A percentile compares a stretch with the other conserved stretches of the same genome.
Evolutionary conservation across 2,329 filamentous ascomycete genomes (phyloP).

Genomic region (Botrytis medusae): DNA sequence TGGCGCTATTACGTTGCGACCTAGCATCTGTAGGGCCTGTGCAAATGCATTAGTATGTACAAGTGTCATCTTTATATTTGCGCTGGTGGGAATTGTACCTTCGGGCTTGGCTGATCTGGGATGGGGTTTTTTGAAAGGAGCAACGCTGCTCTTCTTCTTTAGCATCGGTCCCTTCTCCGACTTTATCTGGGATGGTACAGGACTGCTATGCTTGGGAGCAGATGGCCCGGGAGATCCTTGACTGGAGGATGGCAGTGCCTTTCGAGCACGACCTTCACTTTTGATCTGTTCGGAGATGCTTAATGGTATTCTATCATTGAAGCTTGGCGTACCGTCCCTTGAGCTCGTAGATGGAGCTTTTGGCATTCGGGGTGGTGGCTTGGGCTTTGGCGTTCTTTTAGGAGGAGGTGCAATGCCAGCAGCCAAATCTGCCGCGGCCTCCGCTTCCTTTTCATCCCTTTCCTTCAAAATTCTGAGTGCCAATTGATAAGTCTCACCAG

Average conservation of each 20-base stretch:
- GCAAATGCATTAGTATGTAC: background rate
- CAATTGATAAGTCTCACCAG: conserved; percentile 33
- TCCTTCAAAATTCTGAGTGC: conserved; percentile 35
- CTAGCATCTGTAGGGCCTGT: conserved; percentile 22
- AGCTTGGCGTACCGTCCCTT: conserved; percentile 31
- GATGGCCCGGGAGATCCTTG: conserved; percentile 34
- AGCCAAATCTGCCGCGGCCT: conserved; percentile 24
- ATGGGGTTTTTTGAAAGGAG: conserved; percentile 29
- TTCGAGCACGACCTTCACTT: conserved; percentile 34
- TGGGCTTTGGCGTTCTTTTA: conserved; percentile 20
- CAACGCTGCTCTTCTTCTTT: conserved; percentile 36
- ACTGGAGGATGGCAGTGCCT: conserved; percentile 32
- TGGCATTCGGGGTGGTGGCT: conserved; percentile 29
- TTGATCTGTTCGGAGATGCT: conserved; percentile 39
- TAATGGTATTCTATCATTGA: conserved; percentile 28
- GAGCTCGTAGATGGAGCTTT: conserved; percentile 30
- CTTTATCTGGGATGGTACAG: conserved; percentile 21
- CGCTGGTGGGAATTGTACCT: conserved; percentile 22
- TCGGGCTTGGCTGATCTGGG: conserved; percentile 30
- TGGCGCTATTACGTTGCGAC: conserved; percentile 26
- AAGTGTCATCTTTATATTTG: background rate
- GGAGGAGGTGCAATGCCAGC: conserved; percentile 13
- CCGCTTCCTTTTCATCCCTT: conserved; percentile 30
- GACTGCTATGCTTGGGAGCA: conserved; percentile 29
- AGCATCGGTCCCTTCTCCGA: conserved; percentile 26